Conservation (phyloP, 306 rosid species). For the Pterocarpus santalinus region DNA sequence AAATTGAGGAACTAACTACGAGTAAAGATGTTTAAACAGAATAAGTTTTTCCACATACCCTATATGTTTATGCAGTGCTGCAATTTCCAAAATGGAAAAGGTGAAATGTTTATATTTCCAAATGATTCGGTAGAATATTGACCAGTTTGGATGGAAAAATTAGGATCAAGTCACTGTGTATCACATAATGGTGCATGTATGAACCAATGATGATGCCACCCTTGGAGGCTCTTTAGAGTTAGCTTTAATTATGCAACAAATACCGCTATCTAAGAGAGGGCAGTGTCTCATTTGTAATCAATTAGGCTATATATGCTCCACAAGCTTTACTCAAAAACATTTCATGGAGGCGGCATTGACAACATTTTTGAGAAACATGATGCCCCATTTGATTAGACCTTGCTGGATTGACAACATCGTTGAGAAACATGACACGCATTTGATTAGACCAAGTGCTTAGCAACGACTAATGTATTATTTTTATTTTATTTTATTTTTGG, state of each 20-base stretch:
- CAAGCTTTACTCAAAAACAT: not conserved
- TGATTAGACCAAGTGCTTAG: not conserved
- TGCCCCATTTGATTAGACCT: not conserved
- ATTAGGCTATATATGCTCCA: constrained; percentile 1
- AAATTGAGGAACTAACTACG: too few species aligned
- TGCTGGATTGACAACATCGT: constrained; percentile 21
- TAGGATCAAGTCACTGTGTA: not conserved
- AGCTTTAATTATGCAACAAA: constrained; percentile 22
- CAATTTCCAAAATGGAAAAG: not conserved
- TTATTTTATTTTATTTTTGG: not conserved
- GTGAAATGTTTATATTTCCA: constrained; percentile 2
- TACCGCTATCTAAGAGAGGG: not conserved
- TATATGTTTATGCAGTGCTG: not conserved
- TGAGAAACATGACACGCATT: not conserved
- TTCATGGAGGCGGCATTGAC: constrained; percentile 21
- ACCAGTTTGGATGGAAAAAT: not conserved
- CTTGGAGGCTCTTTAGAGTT: not conserved
- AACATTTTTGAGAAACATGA: constrained; percentile 3
- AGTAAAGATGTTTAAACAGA: too few species aligned
- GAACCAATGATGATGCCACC: constrained; percentile 32
- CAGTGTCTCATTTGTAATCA: not conserved
- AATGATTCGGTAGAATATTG: not conserved
- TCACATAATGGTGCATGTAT: not conserved
- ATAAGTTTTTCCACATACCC: too few species aligned
- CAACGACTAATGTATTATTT: too few species aligned